Evolutionary conservation across 202 grass and related monocot genomes (phyloP), one percentile per base, ranked within the genome.

Genomic region (Elaeis oleifera): DNA sequence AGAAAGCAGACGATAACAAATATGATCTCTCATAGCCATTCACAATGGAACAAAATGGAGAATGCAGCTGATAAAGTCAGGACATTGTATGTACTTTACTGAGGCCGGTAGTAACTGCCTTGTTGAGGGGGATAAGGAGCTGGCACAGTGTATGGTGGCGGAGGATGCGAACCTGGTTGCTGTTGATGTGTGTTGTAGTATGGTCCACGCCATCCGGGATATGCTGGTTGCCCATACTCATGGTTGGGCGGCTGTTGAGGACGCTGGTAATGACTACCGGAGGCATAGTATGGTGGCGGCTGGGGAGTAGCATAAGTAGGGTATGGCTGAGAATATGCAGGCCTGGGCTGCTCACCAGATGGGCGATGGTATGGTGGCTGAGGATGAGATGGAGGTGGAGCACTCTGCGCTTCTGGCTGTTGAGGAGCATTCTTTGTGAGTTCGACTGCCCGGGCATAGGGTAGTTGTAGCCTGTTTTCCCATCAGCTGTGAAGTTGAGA

Each of bases 121-220:
- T 89, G 85, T 51, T 79, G 71, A 31, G 77, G 72, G 55, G 94
- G 88, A 50, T 87, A 89, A 65, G 59, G 55, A 16, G 81, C 78
- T 3, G 71, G 85, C 50, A 72, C 24, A 71, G 84, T 89, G 44
- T 77, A 68, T 25, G 74, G 73, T 0, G 60, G 56, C 0, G 29
- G 54, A 16, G 74, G 56, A 74, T 99, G 83, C 1, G 85, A 75
- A 51, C 82, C 61, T 16, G 78, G 71, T 68, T 70, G 79, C 0
- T 53, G 78, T 57, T 87, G 90, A 19, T 68, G 88, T 18, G 80
- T 71, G 54, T 99, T 94, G 78, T 90, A 89, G 80, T 94, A 94
- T 1, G 75, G 85, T 9, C 88, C 88, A 0, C 82, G 85, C 95
- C 95, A 99, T 68, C 85, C 95, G 52, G 88, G 88, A 71, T 99